Percentiles rank a stretch among this genome's conserved stretches.
phyloP scores from a whole-genome alignment of 768 basidiomycete genomes.

The Neoboletus brunneissimus region DNA sequence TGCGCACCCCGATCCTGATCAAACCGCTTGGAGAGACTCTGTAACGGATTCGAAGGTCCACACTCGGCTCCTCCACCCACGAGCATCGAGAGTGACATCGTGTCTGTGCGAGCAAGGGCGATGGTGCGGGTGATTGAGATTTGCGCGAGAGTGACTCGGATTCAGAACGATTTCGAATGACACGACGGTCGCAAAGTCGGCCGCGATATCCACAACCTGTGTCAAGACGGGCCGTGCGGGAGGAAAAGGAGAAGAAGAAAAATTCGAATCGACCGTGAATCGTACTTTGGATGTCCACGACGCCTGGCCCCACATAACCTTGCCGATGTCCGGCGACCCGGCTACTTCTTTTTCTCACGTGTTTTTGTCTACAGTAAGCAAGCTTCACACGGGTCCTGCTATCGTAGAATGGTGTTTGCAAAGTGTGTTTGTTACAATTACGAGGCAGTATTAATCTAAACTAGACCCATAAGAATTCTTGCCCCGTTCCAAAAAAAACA shows the following conservation, averaged over 20 bases:
- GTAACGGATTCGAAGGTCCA: constrained; percentile 81
- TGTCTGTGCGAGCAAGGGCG: background rate
- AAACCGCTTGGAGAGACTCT: constrained; percentile 74
- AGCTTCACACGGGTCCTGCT: background rate
- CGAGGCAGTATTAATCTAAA: constrained; percentile 28
- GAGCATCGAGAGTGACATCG: constrained; percentile 81
- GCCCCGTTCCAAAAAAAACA: constrained; percentile 21
- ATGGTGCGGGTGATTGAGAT: background rate
- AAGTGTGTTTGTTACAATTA: constrained; percentile 25
- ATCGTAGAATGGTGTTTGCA: background rate
- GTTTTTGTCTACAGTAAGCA: background rate
- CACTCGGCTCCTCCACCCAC: constrained; percentile 67
- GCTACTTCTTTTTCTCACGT: constrained; percentile 11
- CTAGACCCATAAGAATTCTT: constrained; percentile 21
- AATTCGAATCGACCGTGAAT: background rate
- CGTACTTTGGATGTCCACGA: background rate
- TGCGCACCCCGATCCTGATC: constrained; percentile 76
- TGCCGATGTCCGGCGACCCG: constrained; percentile 1
- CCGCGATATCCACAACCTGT: background rate
- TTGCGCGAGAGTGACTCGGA: background rate
- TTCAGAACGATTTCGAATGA: background rate
- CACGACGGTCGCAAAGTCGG: background rate
- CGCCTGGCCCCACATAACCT: background rate
- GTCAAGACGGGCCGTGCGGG: background rate
- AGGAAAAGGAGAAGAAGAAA: background rate